These are phyloP conservation scores for Ceratocystis ficicola DNA, from an alignment of 2,329 filamentous ascomycete species.

Conservation along the genomic window DNA sequence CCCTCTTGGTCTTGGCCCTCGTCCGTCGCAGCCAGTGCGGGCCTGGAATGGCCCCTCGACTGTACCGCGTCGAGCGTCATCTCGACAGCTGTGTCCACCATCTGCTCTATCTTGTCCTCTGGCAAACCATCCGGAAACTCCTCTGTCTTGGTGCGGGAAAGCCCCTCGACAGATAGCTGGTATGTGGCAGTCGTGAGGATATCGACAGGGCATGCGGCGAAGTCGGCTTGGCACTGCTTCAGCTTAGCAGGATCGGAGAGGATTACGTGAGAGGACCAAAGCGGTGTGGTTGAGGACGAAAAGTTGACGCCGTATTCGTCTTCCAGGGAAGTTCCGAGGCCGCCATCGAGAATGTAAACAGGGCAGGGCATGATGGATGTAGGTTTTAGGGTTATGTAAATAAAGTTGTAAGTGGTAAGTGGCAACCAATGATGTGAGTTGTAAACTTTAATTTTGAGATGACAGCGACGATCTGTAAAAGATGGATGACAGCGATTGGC, in stretches of 20 bases:
- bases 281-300: constrained; percentile 37
- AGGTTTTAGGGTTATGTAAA: neutral
- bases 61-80: constrained; percentile 32
- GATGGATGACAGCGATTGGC: no score
- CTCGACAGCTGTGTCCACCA: constrained; percentile 34
- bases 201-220: constrained; percentile 45
- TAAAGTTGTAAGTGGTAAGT: no score
- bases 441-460: no score
- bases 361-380: constrained; percentile 8
- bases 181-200: constrained; percentile 57
- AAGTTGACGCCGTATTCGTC: constrained; percentile 45
- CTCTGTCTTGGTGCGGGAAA: constrained; percentile 37
- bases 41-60: neutral
- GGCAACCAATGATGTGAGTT: no score
- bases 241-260: constrained; percentile 41
- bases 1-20: neutral
- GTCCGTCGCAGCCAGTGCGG: no score
- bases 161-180: constrained; percentile 47
- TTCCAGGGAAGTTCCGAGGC: constrained; percentile 54
- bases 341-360: constrained; percentile 50
- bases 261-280: constrained; percentile 59
- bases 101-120: constrained; percentile 19
- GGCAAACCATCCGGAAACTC: constrained; percentile 35
- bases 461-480: no score
- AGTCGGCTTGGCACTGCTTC: constrained; percentile 43